These are phyloP conservation scores for Boletellus ananas DNA, from an alignment of 768 basidiomycete genomes.

Conservation along the genomic window DNA sequence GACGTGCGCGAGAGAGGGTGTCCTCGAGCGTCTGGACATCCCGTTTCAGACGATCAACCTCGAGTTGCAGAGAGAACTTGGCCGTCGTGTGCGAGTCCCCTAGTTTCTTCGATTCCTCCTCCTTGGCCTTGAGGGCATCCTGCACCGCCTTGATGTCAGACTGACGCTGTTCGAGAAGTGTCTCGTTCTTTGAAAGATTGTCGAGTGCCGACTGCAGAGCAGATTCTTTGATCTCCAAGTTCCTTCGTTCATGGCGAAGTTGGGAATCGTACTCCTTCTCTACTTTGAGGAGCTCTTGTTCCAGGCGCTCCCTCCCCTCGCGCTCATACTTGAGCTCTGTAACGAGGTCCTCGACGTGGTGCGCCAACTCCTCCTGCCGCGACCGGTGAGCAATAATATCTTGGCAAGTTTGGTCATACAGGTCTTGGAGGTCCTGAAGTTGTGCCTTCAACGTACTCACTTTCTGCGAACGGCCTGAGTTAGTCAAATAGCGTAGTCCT, in stretches of 20 bases:
- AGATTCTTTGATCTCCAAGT: constrained; percentile 66
- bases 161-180: constrained; percentile 67
- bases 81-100: constrained; percentile 85
- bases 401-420: constrained; percentile 58
- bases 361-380: constrained; percentile 74
- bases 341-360: constrained; percentile 70
- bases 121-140: constrained; percentile 60
- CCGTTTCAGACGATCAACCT: constrained; percentile 80
- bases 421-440: constrained; percentile 59
- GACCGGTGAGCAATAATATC: constrained; percentile 66
- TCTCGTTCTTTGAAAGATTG: constrained; percentile 60
- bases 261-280: constrained; percentile 63
- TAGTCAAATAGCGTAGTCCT: not conserved
- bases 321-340: constrained; percentile 58
- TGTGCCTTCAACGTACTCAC: constrained; percentile 58
- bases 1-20: constrained; percentile 66
- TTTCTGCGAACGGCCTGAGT: constrained; percentile 49
- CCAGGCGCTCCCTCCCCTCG: constrained; percentile 49
- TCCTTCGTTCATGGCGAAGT: constrained; percentile 55
- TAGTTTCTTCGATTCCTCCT: constrained; percentile 71
- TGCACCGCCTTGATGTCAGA: constrained; percentile 73
- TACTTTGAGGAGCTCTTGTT: constrained; percentile 52
- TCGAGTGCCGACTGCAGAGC: constrained; percentile 60
- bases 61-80: constrained; percentile 82
- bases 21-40: constrained; percentile 80